Evolutionary conservation across 345 rosid species (phyloP), one percentile per base, ranked within the genome.

Genomic region (Corymbia maculata): DNA sequence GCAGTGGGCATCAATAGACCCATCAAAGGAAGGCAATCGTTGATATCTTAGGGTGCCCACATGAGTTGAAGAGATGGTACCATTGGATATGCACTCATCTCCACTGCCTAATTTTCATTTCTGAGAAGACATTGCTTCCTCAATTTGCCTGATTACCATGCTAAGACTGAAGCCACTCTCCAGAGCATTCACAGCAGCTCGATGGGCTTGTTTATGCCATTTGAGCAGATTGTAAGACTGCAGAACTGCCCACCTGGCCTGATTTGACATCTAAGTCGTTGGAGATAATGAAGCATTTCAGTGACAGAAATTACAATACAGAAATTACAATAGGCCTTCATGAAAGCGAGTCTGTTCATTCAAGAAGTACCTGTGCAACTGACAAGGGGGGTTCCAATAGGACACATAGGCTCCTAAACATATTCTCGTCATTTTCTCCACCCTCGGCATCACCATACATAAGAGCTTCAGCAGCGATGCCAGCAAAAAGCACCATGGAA

Each of bases 381-480:
- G 99, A 96, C 90, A 95, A 87, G 14, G 99, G 99, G 68, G 97
- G 98, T 87, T 94, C 92, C 93, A 96, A 89, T 88, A 97, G 96
- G 86, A 97, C 92, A 49, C 95, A 95, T 87, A 96, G 95, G 92
- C 99, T 96, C 93, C 97, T 93, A 89, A 97, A 97, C 87, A 95
- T 90, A 91, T 97, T 97, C 90, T 97, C 99, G 89, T 97, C 98
- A 93, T 97, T 97, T 90, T 97, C 99, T 87, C 99, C 98, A 87
- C 98, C 98, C 91, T 97, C 98, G 12, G 99, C 99, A 85, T 96
- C 97, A 15, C 99, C 96, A 85, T 97, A 97, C 66, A 97, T 93
- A 59, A 97, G 96, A 49, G 99, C 95, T 91, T 96, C 99, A 70
- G 99, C 99, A 87, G 99, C 98, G 92, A 95, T 97, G 88, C 99